These are phyloP conservation scores for Fusarium secorum DNA, from an alignment of 2,329 filamentous ascomycete species.

Conservation along the genomic window DNA sequence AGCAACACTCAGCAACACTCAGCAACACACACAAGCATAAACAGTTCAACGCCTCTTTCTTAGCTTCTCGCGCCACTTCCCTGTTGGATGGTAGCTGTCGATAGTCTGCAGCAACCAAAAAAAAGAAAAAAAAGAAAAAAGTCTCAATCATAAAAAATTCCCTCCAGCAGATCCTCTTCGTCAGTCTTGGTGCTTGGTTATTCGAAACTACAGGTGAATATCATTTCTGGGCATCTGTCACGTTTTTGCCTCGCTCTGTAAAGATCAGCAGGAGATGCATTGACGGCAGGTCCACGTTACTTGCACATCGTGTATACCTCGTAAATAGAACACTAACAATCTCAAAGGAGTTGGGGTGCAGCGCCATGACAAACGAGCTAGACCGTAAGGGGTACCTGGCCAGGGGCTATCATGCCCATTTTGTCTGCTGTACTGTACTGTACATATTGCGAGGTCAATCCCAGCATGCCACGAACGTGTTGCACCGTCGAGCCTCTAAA, in stretches of 20 bases:
- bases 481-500: neutral
- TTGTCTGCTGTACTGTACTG: neutral
- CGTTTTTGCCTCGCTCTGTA: conserved; percentile 12
- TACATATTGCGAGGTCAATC: neutral
- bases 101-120: neutral
- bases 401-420: conserved; percentile 2
- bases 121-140: neutral
- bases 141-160: neutral
- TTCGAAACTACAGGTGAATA: neutral
- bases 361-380: conserved; percentile 16
- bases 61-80: conserved; percentile 15
- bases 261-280: conserved; percentile 20
- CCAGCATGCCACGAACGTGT: neutral
- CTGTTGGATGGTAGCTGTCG: conserved; percentile 1
- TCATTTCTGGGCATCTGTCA: conserved; percentile 30
- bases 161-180: neutral
- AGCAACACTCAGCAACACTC: neutral
- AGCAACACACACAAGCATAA: neutral
- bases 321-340: conserved; percentile 25
- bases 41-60: conserved; percentile 20
- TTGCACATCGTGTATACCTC: conserved; percentile 9
- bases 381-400: neutral
- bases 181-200: neutral
- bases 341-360: conserved; percentile 20
- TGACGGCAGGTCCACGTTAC: conserved; percentile 9